Conservation (phyloP, 2,329 filamentous ascomycete genomes). For the Colletotrichum sp. region DNA sequence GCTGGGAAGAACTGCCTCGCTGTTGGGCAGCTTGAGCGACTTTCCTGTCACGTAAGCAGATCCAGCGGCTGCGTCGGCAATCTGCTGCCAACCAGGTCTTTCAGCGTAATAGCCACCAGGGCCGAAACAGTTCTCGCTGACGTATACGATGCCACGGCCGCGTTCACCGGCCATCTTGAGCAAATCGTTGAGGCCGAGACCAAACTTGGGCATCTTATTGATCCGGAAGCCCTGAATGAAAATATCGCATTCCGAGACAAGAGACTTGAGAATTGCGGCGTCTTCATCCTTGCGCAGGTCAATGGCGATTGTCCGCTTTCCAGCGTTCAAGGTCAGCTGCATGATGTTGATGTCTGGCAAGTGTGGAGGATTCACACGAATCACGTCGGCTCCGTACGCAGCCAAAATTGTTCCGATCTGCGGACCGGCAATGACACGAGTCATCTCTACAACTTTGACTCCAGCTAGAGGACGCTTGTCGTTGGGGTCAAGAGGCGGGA, state of each 20-base stretch:
- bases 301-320: constrained; percentile 50
- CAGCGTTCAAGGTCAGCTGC: constrained; percentile 46
- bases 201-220: constrained; percentile 43
- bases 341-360: constrained; percentile 45
- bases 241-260: constrained; percentile 54
- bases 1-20: constrained; percentile 32
- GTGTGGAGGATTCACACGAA: constrained; percentile 46
- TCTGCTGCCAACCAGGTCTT: constrained; percentile 12
- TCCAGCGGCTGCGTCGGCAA: constrained; percentile 31
- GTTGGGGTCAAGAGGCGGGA: constrained; percentile 28
- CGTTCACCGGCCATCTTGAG: constrained; percentile 35
- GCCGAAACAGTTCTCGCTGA: constrained; percentile 15
- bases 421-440: constrained; percentile 51
- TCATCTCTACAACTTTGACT: constrained; percentile 54
- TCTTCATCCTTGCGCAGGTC: constrained; percentile 49
- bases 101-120: constrained; percentile 13
- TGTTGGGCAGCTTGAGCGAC: constrained; percentile 26
- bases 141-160: constrained; percentile 9
- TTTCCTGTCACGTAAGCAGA: constrained; percentile 34
- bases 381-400: constrained; percentile 49
- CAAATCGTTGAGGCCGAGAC: constrained; percentile 42
- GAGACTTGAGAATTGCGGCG: constrained; percentile 38
- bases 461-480: constrained; percentile 45
- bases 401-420: constrained; percentile 46
- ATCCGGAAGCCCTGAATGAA: constrained; percentile 58